Percentiles rank a stretch among this genome's conserved stretches.
These are phyloP conservation scores for Eragrostis curvula DNA, from an alignment of 176 grass and related monocot species.

Conservation along the genomic window DNA sequence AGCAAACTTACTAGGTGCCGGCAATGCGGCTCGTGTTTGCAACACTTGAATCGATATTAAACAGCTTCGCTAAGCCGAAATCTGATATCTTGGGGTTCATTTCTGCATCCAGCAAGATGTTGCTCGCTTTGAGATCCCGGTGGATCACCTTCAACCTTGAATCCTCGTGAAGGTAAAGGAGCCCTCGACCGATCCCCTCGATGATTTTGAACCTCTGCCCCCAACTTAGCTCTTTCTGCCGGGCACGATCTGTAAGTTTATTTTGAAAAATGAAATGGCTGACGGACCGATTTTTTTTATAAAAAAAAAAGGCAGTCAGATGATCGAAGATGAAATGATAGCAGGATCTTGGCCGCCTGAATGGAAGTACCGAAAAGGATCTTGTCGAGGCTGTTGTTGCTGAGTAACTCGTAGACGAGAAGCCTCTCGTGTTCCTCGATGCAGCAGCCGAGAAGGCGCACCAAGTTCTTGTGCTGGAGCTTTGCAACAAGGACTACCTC, in stretches of 20 bases:
- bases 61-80: conserved; percentile 64
- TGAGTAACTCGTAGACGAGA: conserved; percentile 64
- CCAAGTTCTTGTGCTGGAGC: conserved; percentile 69
- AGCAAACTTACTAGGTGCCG: conserved; percentile 33
- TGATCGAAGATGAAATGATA: neutral
- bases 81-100: conserved; percentile 79
- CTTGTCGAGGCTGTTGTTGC: conserved; percentile 56
- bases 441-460: conserved; percentile 53
- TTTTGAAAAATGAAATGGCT: neutral
- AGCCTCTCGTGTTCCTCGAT: conserved; percentile 49
- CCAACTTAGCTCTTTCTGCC: conserved; percentile 36
- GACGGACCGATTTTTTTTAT: too few relatives aligned
- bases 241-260: conserved; percentile 20
- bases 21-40: conserved; percentile 55
- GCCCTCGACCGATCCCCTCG: conserved; percentile 49
- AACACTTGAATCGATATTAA: conserved; percentile 26
- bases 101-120: conserved; percentile 45
- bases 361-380: conserved; percentile 46
- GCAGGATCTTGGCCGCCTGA: neutral
- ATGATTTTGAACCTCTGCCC: conserved; percentile 48
- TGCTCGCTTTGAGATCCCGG: conserved; percentile 52
- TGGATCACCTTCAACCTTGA: conserved; percentile 56
- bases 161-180: conserved; percentile 76
- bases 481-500: conserved; percentile 55
- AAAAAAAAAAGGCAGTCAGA: too few relatives aligned